These are phyloP conservation scores for Saccharomyces hybrid DNA, from an alignment of 1,139 yeast genomes.

Conservation along the genomic window DNA sequence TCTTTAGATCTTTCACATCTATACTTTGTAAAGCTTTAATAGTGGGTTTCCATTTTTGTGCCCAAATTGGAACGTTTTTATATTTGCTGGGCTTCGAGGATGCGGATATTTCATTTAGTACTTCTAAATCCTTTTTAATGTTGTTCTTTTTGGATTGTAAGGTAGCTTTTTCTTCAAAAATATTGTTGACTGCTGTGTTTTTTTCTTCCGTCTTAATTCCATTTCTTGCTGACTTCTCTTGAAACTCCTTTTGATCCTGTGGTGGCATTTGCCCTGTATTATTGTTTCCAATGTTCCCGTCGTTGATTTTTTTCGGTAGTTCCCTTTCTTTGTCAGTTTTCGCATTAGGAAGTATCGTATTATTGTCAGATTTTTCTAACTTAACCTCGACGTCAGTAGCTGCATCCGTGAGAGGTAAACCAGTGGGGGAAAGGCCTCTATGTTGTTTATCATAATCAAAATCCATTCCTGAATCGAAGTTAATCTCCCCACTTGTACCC, in stretches of 20 bases:
- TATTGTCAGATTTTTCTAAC: slow-evolving; percentile 3
- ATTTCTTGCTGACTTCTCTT: neutral
- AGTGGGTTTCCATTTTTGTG: slow-evolving; percentile 60
- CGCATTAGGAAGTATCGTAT: neutral
- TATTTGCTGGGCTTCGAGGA: slow-evolving; percentile 55
- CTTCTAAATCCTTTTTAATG: slow-evolving; percentile 27
- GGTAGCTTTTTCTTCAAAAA: slow-evolving; percentile 29
- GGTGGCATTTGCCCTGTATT: slow-evolving; percentile 1
- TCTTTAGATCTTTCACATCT: slow-evolving; percentile 26
- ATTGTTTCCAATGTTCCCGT: neutral
- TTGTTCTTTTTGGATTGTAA: slow-evolving; percentile 28
- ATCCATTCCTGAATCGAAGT: slow-evolving; percentile 28
- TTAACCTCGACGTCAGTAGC: slow-evolving; percentile 1
- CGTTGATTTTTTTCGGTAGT: neutral
- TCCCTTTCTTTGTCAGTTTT: neutral
- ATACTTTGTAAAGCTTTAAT: slow-evolving; percentile 30
- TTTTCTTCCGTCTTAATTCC: slow-evolving; percentile 1
- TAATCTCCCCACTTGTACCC: slow-evolving; percentile 25
- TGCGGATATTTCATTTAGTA: slow-evolving; percentile 28
- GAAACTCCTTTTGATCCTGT: neutral
- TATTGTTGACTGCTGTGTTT: slow-evolving; percentile 17
- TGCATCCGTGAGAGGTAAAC: slow-evolving; percentile 3
- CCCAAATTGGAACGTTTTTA: slow-evolving; percentile 71
- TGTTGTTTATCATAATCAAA: slow-evolving; percentile 31
- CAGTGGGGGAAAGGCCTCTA: slow-evolving; percentile 15